These are phyloP conservation scores for Penicillium maclennaniae DNA, from an alignment of 495 filamentous ascomycete genomes.

Conservation along the genomic window DNA sequence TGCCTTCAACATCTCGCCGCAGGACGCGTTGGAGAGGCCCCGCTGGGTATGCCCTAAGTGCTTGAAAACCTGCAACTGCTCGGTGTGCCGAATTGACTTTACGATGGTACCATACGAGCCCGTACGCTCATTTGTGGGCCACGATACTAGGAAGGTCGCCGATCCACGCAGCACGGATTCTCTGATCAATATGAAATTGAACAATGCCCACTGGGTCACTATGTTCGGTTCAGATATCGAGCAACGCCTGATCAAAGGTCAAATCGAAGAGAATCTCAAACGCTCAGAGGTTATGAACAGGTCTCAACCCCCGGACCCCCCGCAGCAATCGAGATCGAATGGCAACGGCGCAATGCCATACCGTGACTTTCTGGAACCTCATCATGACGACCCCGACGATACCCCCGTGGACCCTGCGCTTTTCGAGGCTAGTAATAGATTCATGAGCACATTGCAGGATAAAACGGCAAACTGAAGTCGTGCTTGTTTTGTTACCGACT, in stretches of 20 bases:
- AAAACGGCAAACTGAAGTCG: background rate
- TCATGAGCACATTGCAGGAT: background rate
- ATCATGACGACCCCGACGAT: conserved; percentile 1
- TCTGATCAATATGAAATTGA: conserved; percentile 77
- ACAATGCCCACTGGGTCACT: conserved; percentile 76
- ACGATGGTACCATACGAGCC: conserved; percentile 72
- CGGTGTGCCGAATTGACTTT: conserved; percentile 59
- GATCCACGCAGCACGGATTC: conserved; percentile 85
- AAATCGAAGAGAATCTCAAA: conserved; percentile 47
- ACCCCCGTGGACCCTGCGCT: conserved; percentile 53
- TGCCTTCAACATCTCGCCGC: conserved; percentile 82
- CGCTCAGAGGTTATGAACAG: background rate
- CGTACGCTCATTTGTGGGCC: conserved; percentile 76
- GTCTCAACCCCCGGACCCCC: background rate
- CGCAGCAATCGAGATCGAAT: background rate
- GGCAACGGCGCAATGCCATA: background rate
- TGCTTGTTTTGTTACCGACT: too few species aligned
- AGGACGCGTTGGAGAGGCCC: conserved; percentile 69
- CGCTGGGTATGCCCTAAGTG: conserved; percentile 89
- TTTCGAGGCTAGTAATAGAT: conserved; percentile 7
- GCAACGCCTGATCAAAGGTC: conserved; percentile 43
- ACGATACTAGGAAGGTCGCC: conserved; percentile 82
- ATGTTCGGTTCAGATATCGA: conserved; percentile 49
- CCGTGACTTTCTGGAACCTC: background rate
- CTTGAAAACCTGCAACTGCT: conserved; percentile 77